Evolutionary conservation across 495 filamentous ascomycete species (phyloP).

Genomic region (Penicillium subrubescens): DNA sequence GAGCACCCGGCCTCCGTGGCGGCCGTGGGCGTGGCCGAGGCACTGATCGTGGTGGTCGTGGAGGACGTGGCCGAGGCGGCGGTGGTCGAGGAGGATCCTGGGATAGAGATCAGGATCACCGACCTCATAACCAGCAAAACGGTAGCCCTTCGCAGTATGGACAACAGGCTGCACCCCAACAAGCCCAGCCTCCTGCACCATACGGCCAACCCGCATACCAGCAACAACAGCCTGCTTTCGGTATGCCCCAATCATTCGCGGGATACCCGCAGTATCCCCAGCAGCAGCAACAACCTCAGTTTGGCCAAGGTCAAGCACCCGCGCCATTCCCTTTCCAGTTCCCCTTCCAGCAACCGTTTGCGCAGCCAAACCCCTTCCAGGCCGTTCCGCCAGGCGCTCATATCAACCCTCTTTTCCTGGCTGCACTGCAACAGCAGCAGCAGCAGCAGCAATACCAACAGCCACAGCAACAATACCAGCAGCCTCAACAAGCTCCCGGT

Average conservation of each 20-base stretch:
- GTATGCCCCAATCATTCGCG: constrained; percentile 36
- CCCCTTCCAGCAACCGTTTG: constrained; percentile 35
- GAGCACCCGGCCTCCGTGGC: constrained; percentile 38
- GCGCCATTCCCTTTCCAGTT: constrained; percentile 43
- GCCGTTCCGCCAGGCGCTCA: constrained; percentile 53
- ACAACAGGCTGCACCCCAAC: constrained; percentile 13
- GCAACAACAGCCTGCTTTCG: constrained; percentile 30
- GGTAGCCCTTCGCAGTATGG: constrained; percentile 19
- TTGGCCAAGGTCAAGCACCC: constrained; percentile 33
- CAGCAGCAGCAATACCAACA: constrained; percentile 38
- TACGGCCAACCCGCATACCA: constrained; percentile 31
- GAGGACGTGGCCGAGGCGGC: constrained; percentile 50
- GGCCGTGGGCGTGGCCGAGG: constrained; percentile 45
- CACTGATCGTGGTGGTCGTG: constrained; percentile 48
- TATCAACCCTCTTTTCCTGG: constrained; percentile 68
- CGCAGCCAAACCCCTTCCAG: constrained; percentile 37
- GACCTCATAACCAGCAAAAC: constrained; percentile 35
- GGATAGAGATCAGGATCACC: constrained; percentile 46
- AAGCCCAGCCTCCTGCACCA: constrained; percentile 26
- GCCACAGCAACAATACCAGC: constrained; percentile 33
- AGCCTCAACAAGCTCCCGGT: constrained; percentile 44
- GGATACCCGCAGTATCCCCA: constrained; percentile 32
- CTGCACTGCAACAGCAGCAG: constrained; percentile 47
- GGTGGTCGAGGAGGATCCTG: constrained; percentile 48
- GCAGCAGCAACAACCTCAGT: constrained; percentile 33